These are phyloP conservation scores for Elongisporangium senticosum DNA, from an alignment of 352 stramenopile genomes.

Conservation along the genomic window DNA sequence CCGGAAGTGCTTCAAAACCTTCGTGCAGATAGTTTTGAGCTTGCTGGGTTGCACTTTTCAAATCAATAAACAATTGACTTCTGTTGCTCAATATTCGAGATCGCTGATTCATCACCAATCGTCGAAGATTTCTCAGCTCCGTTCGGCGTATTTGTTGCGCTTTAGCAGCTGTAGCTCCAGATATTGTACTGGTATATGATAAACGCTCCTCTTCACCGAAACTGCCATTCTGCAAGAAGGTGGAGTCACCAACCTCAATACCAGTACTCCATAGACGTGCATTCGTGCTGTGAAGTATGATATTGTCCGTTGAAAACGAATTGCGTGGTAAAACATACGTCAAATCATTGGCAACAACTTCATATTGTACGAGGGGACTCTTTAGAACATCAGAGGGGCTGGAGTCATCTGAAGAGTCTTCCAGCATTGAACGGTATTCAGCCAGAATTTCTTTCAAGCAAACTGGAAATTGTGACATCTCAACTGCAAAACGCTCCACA, in stretches of 20 bases:
- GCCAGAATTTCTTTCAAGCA: conserved; percentile 26
- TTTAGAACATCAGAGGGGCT: neutral
- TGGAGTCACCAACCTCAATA: conserved; percentile 49
- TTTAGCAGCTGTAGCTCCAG: conserved; percentile 39
- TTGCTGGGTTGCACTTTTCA: conserved; percentile 77
- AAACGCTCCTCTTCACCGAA: conserved; percentile 55
- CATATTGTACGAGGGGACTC: conserved; percentile 27
- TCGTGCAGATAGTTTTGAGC: conserved; percentile 82
- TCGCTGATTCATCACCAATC: conserved; percentile 79
- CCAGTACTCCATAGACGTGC: conserved; percentile 67
- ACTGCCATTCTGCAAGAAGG: conserved; percentile 73
- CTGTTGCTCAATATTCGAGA: conserved; percentile 76
- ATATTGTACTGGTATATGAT: conserved; percentile 29
- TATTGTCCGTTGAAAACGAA: conserved; percentile 71
- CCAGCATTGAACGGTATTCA: neutral
- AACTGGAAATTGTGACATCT: conserved; percentile 28
- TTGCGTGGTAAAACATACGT: conserved; percentile 70
- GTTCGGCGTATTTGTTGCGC: conserved; percentile 53
- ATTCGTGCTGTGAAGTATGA: conserved; percentile 72
- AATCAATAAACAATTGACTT: conserved; percentile 74
- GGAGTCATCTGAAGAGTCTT: neutral
- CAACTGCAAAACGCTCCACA: conserved; percentile 28
- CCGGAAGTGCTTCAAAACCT: conserved; percentile 66
- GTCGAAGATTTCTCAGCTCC: conserved; percentile 63
- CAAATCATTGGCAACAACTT: conserved; percentile 79